A percentile compares a stretch with the other conserved stretches of the same genome.
These are phyloP conservation scores for Jamesozyma piceae DNA, from an alignment of 805 yeast species.

Conservation along the genomic window DNA sequence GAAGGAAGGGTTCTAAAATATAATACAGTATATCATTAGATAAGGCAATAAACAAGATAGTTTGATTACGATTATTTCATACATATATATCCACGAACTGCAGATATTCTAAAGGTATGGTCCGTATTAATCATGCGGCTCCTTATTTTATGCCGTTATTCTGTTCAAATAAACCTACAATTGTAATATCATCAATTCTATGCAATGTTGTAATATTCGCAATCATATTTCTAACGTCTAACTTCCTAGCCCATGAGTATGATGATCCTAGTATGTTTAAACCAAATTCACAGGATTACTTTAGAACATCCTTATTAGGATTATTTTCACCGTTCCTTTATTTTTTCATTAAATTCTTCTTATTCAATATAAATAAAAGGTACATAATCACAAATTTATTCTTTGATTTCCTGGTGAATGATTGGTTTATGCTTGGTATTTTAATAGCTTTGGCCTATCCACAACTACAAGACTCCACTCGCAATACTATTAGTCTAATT, in stretches of 20 bases:
- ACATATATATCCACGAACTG: too few species aligned
- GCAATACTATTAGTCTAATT: background rate
- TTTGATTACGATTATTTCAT: too few species aligned
- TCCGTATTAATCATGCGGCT: conserved; percentile 25
- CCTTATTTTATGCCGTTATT: conserved; percentile 29
- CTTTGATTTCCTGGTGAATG: conserved; percentile 27
- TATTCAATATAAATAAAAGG: conserved; percentile 24
- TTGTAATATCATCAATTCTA: conserved; percentile 12
- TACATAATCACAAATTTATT: conserved; percentile 25
- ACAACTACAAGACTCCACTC: conserved; percentile 25
- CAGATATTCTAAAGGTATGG: conserved; percentile 12
- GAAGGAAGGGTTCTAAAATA: too few species aligned
- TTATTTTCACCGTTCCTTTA: conserved; percentile 30
- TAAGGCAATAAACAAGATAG: too few species aligned
- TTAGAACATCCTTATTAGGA: conserved; percentile 32
- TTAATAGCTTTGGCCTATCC: conserved; percentile 34
- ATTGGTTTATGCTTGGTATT: conserved; percentile 31
- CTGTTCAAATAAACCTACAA: conserved; percentile 24
- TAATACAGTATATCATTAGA: too few species aligned
- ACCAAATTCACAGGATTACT: conserved; percentile 34
- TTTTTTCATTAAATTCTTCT: conserved; percentile 24
- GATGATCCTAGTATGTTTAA: conserved; percentile 26
- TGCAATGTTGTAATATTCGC: conserved; percentile 11
- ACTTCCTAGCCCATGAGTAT: conserved; percentile 15
- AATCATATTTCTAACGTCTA: conserved; percentile 16